Evolutionary conservation across 1,284 basidiomycete genomes (phyloP), one percentile per base, ranked within the genome.

Genomic region (Ceratobasidium sp.): DNA sequence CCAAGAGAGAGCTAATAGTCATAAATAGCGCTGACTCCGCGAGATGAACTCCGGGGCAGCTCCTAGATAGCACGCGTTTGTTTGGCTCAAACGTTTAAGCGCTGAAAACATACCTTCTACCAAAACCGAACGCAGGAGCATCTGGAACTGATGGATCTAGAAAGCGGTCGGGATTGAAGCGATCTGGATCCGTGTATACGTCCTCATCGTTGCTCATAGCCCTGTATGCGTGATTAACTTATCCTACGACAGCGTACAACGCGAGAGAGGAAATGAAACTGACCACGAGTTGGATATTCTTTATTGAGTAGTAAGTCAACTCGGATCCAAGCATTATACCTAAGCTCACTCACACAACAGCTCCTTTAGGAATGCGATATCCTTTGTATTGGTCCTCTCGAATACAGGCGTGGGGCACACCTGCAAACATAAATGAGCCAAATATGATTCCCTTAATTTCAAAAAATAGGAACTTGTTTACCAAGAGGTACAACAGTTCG

Each of bases 321-420:
- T 52, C 50, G 23, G 13, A 13, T 23, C 4, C 28, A 52, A 52
- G 50, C 28, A 49, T 49, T 21, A 13, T 49, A 49, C 16, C 16
- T 14, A 18, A 49, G 18, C 28, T 5, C 14, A 54, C 63, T 66
- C 14, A 66, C 63, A 79, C 64, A 28, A 76, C 46, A 1, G 79
- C 74, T 16, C 76, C 76, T 41, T 77, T 77, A 0, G 79, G 79
- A 73, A 82, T 73, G 77, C 81, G 81, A 75, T 81, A 80, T 0
- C 76, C 80, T 14, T 76, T 69, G 63, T 79, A 79, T n/a, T 74
- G 73, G 64, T 78, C 76, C 30, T 79, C 79, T 54, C 76, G 64
- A 21, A 73, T 76, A 57, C 75, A 73, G 9, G 75, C 52, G 67
- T 80, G 80, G 0, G 79, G 78, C 3, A 79, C 66, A 14, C 73